phyloP scores from a whole-genome alignment of 108 stramenopile species.

The Cyclotella cryptica region DNA sequence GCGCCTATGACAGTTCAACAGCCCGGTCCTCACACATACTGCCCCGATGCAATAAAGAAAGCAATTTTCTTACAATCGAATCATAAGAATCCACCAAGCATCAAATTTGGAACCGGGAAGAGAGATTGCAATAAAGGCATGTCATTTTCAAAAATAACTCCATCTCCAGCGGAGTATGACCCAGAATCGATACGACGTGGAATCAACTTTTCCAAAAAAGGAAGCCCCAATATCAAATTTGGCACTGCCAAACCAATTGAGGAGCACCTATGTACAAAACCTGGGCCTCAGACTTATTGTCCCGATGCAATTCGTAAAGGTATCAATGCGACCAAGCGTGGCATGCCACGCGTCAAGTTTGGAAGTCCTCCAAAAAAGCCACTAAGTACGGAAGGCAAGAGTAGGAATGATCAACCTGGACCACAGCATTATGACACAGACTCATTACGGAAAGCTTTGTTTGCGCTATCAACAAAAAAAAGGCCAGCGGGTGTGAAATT shows the following conservation, averaged over 20 bases:
- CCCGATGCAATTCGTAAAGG: constrained; percentile 49
- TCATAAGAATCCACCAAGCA: constrained; percentile 35
- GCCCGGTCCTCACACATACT: constrained; percentile 51
- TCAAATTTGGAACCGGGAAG: constrained; percentile 48
- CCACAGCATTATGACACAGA: constrained; percentile 58
- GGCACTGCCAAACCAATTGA: constrained; percentile 33
- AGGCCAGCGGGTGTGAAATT: constrained; percentile 53
- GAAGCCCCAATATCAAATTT: constrained; percentile 36
- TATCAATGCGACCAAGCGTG: constrained; percentile 53
- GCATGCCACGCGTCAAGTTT: constrained; percentile 43
- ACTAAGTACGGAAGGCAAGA: not conserved
- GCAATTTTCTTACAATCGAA: constrained; percentile 42
- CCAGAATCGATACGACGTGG: constrained; percentile 50
- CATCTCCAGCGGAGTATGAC: constrained; percentile 44
- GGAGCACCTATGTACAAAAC: constrained; percentile 14
- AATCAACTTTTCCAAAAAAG: constrained; percentile 35
- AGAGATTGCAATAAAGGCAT: constrained; percentile 36
- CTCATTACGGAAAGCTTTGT: constrained; percentile 31
- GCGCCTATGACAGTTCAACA: constrained; percentile 17
- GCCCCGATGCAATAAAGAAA: constrained; percentile 39
- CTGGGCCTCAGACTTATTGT: constrained; percentile 51
- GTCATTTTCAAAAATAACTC: constrained; percentile 15
- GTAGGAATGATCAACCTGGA: constrained; percentile 29
- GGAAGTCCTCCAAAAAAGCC: constrained; percentile 42
- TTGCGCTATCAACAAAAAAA: constrained; percentile 40